A percentile compares a stretch with the other conserved stretches of the same genome.
phyloP scores from a whole-genome alignment of 2,329 filamentous ascomycete genomes.

The Acephala macrosclerotiorum region DNA sequence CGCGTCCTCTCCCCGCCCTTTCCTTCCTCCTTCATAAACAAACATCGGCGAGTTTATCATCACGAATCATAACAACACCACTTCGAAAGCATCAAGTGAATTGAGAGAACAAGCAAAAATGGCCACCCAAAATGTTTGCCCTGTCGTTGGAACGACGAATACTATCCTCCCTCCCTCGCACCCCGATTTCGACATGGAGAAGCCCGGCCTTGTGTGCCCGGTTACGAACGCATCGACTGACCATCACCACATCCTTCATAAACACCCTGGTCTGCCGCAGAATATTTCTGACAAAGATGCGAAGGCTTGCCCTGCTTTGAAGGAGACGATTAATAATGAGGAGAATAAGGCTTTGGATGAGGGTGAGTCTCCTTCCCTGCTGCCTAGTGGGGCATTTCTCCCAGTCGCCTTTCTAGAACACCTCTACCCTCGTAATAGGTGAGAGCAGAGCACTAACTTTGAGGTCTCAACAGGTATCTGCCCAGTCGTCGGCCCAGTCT shows the following conservation, averaged over 20 bases:
- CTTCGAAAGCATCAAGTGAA: no score
- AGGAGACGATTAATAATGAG: constrained; percentile 19
- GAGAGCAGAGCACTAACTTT: no score
- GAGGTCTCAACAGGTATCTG: constrained; percentile 11
- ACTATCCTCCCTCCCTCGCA: constrained; percentile 20
- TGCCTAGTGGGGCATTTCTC: no score
- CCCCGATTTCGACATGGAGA: constrained; percentile 15
- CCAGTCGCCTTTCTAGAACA: no score
- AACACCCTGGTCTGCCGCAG: constrained; percentile 17
- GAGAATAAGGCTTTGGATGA: constrained; percentile 23
- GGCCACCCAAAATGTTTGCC: constrained; percentile 20
- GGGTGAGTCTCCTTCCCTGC: neutral
- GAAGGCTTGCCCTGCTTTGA: constrained; percentile 17
- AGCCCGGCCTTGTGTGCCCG: constrained; percentile 16
- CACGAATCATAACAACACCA: no score
- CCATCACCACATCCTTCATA: constrained; percentile 16
- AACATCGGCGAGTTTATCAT: no score
- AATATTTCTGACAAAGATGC: constrained; percentile 17
- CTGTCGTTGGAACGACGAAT: constrained; percentile 22
- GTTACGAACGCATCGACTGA: constrained; percentile 20
- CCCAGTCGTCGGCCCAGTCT: constrained; percentile 21
- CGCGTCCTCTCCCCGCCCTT: no score
- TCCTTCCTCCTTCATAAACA: no score
- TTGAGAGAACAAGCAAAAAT: no score
- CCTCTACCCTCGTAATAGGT: no score